Conservation (phyloP, 1,284 basidiomycete genomes). For the Thelephora terrestris region DNA sequence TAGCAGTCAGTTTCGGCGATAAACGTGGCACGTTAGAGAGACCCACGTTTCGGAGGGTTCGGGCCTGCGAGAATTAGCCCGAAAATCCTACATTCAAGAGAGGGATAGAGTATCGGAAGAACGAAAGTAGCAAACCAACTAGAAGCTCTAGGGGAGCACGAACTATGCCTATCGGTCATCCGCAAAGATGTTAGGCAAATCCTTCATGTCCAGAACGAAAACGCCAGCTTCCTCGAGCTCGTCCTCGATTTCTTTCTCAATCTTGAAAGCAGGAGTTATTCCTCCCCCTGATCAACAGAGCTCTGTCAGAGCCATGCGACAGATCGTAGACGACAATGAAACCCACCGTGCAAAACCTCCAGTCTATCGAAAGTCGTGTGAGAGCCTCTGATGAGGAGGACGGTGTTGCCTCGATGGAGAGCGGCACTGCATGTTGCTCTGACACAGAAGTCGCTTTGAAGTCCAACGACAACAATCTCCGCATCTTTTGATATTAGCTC, state of each 20-base stretch:
- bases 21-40: too few relatives aligned
- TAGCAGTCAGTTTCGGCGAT: too few relatives aligned
- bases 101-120: too few relatives aligned
- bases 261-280: slow-evolving; percentile 37
- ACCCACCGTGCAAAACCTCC: slow-evolving; percentile 41
- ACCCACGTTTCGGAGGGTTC: too few relatives aligned
- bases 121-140: too few relatives aligned
- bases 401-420: slow-evolving; percentile 51
- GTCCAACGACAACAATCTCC: slow-evolving; percentile 54
- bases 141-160: too few relatives aligned
- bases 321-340: background rate
- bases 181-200: slow-evolving; percentile 45
- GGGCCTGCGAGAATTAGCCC: too few relatives aligned
- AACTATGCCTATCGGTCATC: slow-evolving; percentile 21
- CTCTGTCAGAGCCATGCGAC: too few relatives aligned
- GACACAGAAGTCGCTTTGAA: slow-evolving; percentile 57
- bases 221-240: slow-evolving; percentile 60
- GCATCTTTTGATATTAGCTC: slow-evolving; percentile 39
- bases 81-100: too few relatives aligned
- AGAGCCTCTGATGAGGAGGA: slow-evolving; percentile 48
- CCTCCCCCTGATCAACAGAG: slow-evolving; percentile 21
- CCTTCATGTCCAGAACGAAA: slow-evolving; percentile 51
- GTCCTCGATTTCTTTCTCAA: slow-evolving; percentile 35
- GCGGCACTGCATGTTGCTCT: slow-evolving; percentile 56
- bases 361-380: slow-evolving; percentile 57